A percentile compares a stretch with the other conserved stretches of the same genome.
These are phyloP conservation scores for Starmerella roubikii DNA, from an alignment of 805 yeast genomes.

Conservation along the genomic window DNA sequence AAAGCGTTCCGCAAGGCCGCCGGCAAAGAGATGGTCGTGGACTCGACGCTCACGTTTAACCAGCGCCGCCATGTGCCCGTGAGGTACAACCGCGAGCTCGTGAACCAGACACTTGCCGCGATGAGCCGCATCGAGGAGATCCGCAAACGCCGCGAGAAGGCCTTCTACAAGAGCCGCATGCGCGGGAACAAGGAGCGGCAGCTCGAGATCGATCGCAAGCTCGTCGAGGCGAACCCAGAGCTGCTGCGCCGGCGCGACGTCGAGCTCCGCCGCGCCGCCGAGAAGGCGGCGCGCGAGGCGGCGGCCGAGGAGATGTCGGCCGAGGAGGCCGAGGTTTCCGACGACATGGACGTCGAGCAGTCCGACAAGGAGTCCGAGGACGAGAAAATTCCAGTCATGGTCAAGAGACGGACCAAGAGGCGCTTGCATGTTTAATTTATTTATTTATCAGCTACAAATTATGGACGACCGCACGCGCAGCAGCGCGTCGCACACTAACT, in stretches of 20 bases:
- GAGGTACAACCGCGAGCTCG: constrained; percentile 91
- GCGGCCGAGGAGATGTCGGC: constrained; percentile 32
- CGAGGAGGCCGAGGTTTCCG: constrained; percentile 26
- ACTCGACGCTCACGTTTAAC: constrained; percentile 88
- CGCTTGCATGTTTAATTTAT: constrained; percentile 12
- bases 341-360: constrained; percentile 31
- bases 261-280: constrained; percentile 65
- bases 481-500: no score
- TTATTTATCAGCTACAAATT: background rate
- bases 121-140: constrained; percentile 95
- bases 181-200: constrained; percentile 86
- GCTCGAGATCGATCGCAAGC: constrained; percentile 70
- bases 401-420: constrained; percentile 47
- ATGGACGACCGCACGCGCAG: background rate
- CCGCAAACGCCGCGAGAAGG: constrained; percentile 90
- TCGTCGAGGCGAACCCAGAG: constrained; percentile 81
- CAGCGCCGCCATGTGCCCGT: constrained; percentile 97
- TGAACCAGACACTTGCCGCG: constrained; percentile 83
- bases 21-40: constrained; percentile 96
- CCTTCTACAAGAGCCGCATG: constrained; percentile 99
- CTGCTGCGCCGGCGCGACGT: constrained; percentile 86
- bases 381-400: constrained; percentile 37
- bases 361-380: constrained; percentile 24
- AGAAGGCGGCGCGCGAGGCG: constrained; percentile 35
- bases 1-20: constrained; percentile 98